A percentile compares a stretch with the other conserved stretches of the same genome.
Evolutionary conservation across 441 rosid species (phyloP).

Genomic region (Adansonia grandidieri): DNA sequence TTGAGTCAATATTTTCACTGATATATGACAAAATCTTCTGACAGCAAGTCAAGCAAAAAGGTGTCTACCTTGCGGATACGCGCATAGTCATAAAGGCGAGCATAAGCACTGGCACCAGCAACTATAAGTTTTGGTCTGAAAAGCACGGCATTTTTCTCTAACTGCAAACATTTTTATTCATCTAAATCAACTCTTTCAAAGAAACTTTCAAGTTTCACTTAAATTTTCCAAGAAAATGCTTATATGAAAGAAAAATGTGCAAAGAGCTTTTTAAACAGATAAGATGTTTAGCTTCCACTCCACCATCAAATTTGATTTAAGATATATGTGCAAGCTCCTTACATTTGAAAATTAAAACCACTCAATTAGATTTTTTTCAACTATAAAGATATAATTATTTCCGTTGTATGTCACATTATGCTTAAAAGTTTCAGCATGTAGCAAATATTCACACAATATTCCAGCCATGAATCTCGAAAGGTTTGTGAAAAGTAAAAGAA

Average conservation of each 20-base stretch:
- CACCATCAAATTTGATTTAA: not conserved
- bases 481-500: not conserved
- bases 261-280: not conserved
- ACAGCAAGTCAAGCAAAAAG: constrained; percentile 20
- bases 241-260: not conserved
- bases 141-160: constrained; percentile 84
- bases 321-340: constrained; percentile 1
- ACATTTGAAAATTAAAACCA: not conserved
- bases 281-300: not conserved
- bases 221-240: constrained; percentile 2
- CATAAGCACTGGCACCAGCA: constrained; percentile 99
- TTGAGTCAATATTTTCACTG: constrained; percentile 15
- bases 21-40: not conserved
- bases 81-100: constrained; percentile 92
- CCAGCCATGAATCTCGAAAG: not conserved
- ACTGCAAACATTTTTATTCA: constrained; percentile 49
- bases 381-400: not conserved
- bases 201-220: not conserved
- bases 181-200: constrained; percentile 24
- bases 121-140: constrained; percentile 96
- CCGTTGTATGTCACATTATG: not conserved
- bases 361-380: not conserved
- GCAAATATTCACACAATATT: not conserved
- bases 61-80: constrained; percentile 77
- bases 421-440: constrained; percentile 2